Percentiles rank a stretch among this genome's conserved stretches.
Evolutionary conservation across 1,284 basidiomycete species (phyloP).

Genomic region (Puccinia coronata): DNA sequence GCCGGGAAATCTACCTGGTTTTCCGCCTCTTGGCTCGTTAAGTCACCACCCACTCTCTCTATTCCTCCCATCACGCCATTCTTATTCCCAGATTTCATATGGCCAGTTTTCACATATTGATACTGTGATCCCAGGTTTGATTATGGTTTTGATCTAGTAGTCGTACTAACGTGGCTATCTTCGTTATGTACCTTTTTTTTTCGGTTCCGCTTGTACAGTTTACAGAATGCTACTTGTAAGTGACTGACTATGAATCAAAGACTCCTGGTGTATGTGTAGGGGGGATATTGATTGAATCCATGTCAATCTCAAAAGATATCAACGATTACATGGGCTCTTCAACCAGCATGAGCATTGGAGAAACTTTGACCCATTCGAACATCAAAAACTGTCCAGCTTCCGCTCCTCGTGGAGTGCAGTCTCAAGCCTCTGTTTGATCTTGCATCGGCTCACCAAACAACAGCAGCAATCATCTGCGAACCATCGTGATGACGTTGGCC

Average conservation of each 20-base stretch:
- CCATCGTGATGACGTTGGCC: conserved; percentile 61
- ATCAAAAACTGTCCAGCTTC: conserved; percentile 81
- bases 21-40: conserved; percentile 77
- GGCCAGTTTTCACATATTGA: too few relatives aligned
- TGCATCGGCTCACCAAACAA: background rate
- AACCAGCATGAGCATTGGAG: conserved; percentile 72
- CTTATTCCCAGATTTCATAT: too few relatives aligned
- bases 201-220: conserved; percentile 31
- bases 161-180: conserved; percentile 65
- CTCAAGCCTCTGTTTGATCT: conserved; percentile 61
- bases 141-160: conserved; percentile 65
- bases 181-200: conserved; percentile 24
- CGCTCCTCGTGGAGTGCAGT: conserved; percentile 73
- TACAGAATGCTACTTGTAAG: conserved; percentile 62
- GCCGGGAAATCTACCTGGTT: conserved; percentile 77
- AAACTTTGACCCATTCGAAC: conserved; percentile 78
- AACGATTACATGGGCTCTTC: conserved; percentile 76
- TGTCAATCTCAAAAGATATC: conserved; percentile 67
- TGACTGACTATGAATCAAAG: background rate
- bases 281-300: background rate
- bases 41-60: background rate
- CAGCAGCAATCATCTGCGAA: background rate
- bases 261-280: conserved; percentile 53
- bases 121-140: too few relatives aligned
- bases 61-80: too few relatives aligned